Base-by-base conservation (phyloP, 1,284 basidiomycete species). In the Crocinoboletus sp. region DNA sequence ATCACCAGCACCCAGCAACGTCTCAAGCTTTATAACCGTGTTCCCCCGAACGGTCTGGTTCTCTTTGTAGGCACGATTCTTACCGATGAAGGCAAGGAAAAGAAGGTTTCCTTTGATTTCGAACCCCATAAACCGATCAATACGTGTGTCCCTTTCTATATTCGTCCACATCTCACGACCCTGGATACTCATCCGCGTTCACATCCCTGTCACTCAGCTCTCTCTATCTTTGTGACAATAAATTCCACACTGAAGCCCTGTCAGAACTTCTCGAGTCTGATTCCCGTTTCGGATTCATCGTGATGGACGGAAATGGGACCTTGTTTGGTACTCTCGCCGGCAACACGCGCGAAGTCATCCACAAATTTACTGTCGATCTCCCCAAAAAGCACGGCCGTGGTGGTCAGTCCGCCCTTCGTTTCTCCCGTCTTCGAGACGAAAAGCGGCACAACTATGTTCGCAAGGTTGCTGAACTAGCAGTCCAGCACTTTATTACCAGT, bases 321-420 rank as follows among this genome's bases (percentile, higher is more conserved):
- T 84, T 99, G 34, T 99, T 98, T 57, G 96, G 96, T 53, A 93
- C 90, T 4, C 82, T 99, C 37, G 83, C 94, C 0, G 96, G 96
- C 43, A 99, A 99, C 72, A 97, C 96, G 16, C 90, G 96, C 56
- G 94, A 97, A 53, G 82, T 99, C 42, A 78, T 97, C 46, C 94
- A 99, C 73, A 99, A 99, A 69, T 96, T 99, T 72, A 94, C 89
- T 28, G 96, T 99, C 64, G 96, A 99, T 71, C 78, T 99, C 16
- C 96, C 96, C 40, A 99, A 99, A 77, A 99, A 99, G 78, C 96
- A 99, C 69, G 94, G 94, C 58, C 95, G 96, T 80, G 96, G 96
- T 85, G 96, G 96, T 73, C 96, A 99, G 71, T 99, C 96, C 49
- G 96, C 96, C 23, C 78, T 99, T 43, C 96, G 96, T 90, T 99